Evolutionary conservation across 306 rosid species (phyloP), one percentile per base, ranked within the genome.

Genomic region (Chamaecrista fasciculata): DNA sequence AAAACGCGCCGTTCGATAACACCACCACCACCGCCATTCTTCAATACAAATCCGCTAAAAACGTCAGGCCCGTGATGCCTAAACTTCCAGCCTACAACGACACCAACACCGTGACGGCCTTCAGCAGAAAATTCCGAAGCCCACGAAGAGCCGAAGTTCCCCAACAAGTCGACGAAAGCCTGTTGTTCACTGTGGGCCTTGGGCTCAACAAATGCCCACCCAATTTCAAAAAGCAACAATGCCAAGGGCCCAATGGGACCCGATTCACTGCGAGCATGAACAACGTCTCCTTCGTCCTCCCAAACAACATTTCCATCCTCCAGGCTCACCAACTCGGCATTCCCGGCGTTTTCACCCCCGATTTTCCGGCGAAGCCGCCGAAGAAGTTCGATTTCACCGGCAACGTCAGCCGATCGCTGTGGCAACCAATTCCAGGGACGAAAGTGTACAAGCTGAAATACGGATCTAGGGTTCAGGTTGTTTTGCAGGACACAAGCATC

Each of bases 21-120:
- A 88, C 98, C 40, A 94, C 98, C 66, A 94, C 96, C 65, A 90
- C 97, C 0, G 89, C 96, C 67, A 91, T 94, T 61, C 97, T 94
- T 11, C 58, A 84, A 8, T 94, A 94, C 84, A 81, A 72, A 21
- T 85, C 95, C 2, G 79, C 92, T 5, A 2, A 29, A 2, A 2
- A 2, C 15, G 11, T 16, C 20, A 85, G 72, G 49, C 95, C 97
- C 0, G 3, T 76, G 0, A 85, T 84, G 90, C 92, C 97, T 0
- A 11, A 40, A 16, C 87, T 94, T 5, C 98, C 98, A 0, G 82
- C 82, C 34, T 94, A 70, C 77, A 94, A 94, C 62, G 97, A 90
- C 86, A 94, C 98, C 12, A 66, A 79, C 79, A 88, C 97, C 1
- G 95, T 85, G 77, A 83, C 98, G 7, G 71, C 89, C 36, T 86